Conservation (phyloP, 768 basidiomycete genomes). For the Leccinum longicurvipes region DNA sequence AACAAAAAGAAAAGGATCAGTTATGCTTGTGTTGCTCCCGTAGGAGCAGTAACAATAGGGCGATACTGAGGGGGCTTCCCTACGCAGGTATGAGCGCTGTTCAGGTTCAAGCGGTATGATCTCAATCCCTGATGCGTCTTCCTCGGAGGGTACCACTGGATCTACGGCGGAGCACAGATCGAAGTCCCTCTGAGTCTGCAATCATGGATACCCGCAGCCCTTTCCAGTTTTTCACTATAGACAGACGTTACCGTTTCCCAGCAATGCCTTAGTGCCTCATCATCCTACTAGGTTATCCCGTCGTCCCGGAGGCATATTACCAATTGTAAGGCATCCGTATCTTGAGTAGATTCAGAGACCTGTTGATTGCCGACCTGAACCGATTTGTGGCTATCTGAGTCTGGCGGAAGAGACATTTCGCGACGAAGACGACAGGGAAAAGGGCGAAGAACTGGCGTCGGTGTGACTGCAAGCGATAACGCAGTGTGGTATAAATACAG, state of each 20-base stretch:
- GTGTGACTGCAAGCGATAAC: not conserved
- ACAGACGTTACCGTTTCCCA: slow-evolving; percentile 70
- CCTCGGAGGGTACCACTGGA: slow-evolving; percentile 9
- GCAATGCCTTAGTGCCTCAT: slow-evolving; percentile 26
- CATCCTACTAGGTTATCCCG: slow-evolving; percentile 32
- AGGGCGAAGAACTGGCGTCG: not conserved
- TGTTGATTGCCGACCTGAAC: slow-evolving; percentile 24
- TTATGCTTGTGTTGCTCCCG: slow-evolving; percentile 37
- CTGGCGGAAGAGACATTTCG: slow-evolving; percentile 25
- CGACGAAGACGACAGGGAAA: not conserved
- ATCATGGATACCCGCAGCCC: slow-evolving; percentile 89
- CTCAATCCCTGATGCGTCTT: slow-evolving; percentile 70
- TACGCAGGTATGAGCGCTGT: slow-evolving; percentile 97
- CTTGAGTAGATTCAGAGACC: slow-evolving; percentile 24
- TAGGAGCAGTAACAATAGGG: slow-evolving; percentile 40
- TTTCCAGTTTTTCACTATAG: slow-evolving; percentile 63
- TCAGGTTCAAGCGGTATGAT: slow-evolving; percentile 98
- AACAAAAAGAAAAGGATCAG: slow-evolving; percentile 44
- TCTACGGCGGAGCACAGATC: slow-evolving; percentile 8
- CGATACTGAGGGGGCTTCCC: slow-evolving; percentile 85
- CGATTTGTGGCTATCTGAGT: slow-evolving; percentile 8
- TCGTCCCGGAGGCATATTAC: slow-evolving; percentile 39
- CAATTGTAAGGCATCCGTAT: slow-evolving; percentile 54
- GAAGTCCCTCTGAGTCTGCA: slow-evolving; percentile 26
- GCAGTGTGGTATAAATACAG: slow-evolving; percentile 33